Evolutionary conservation across 2,329 filamentous ascomycete species (phyloP).

Genomic region (Reticulascus tulasneorum): DNA sequence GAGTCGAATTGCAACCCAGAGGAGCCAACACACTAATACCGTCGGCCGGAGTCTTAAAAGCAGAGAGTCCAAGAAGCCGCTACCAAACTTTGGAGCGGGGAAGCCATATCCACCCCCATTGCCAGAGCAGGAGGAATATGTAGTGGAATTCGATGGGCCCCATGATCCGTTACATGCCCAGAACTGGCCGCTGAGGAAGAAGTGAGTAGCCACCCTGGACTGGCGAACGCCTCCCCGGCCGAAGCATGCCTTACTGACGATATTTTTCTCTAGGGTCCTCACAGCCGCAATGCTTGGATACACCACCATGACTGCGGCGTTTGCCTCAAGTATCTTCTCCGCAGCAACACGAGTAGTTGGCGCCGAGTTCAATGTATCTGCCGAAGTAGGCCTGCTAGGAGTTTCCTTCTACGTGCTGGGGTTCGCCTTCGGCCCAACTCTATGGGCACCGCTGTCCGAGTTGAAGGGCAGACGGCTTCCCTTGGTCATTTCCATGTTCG

Average conservation of each 20-base stretch:
- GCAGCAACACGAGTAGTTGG: conserved; percentile 57
- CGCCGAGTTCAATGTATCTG: conserved; percentile 54
- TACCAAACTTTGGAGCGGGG: conserved; percentile 69
- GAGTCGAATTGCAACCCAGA: conserved; percentile 66
- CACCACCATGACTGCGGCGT: conserved; percentile 67
- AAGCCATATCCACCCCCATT: conserved; percentile 69
- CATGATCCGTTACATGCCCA: conserved; percentile 81
- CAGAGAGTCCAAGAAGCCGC: conserved; percentile 50
- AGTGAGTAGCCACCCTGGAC: conserved; percentile 56
- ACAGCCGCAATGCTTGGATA: conserved; percentile 68
- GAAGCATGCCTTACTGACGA: conserved; percentile 4
- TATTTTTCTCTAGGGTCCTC: conserved; percentile 38
- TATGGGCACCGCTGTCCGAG: conserved; percentile 73
- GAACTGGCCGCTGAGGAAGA: conserved; percentile 80
- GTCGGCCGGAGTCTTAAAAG: conserved; percentile 55
- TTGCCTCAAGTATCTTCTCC: conserved; percentile 73
- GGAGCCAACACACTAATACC: conserved; percentile 67
- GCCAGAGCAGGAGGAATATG: conserved; percentile 70
- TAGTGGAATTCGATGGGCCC: conserved; percentile 80
- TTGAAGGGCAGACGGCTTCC: conserved; percentile 63
- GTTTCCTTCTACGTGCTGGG: conserved; percentile 68
- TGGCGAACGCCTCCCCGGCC: conserved; percentile 32
- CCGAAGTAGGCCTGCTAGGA: conserved; percentile 60
- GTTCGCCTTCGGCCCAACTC: conserved; percentile 66
- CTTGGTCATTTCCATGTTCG: conserved; percentile 58